Conservation (phyloP, 2,329 filamentous ascomycete species). For the Ophiocordyceps camponoti-saundersi region DNA sequence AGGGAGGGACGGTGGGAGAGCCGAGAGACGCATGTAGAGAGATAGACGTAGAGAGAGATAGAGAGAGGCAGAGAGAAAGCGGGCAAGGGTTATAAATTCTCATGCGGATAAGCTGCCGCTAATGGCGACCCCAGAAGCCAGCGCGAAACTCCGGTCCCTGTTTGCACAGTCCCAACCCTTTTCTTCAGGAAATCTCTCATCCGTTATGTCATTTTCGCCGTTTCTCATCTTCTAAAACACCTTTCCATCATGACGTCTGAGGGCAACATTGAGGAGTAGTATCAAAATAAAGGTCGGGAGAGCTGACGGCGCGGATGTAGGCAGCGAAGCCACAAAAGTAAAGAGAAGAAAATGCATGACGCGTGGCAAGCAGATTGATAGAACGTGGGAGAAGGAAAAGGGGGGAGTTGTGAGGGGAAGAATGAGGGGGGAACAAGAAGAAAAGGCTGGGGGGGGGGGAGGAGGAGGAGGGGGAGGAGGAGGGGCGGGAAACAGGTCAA, state of each 20-base stretch:
- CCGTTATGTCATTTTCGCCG: too few relatives aligned
- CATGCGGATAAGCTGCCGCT: not conserved
- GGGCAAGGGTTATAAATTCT: not conserved
- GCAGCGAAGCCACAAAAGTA: too few relatives aligned
- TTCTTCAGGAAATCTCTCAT: not conserved
- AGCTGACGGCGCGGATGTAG: too few relatives aligned
- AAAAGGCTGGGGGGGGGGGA: not conserved
- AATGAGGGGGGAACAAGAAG: too few relatives aligned
- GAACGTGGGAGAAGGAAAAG: not conserved
- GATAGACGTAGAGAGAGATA: not conserved
- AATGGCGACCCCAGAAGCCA: not conserved
- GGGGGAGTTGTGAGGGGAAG: not conserved
- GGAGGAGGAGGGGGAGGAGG: not conserved
- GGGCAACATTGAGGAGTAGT: too few relatives aligned
- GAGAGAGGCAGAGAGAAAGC: not conserved
- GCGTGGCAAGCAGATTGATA: not conserved
- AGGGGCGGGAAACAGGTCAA: not conserved
- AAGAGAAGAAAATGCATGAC: not conserved
- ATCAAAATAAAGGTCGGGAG: too few relatives aligned
- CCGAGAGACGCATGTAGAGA: too few relatives aligned
- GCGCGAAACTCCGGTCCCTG: slow-evolving; percentile 2
- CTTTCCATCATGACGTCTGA: too few relatives aligned
- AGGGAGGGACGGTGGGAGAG: too few relatives aligned
- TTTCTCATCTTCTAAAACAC: not conserved
- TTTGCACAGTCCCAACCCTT: slow-evolving; percentile 3